Evolutionary conservation across 2,329 filamentous ascomycete species (phyloP).

Genomic region (Fusarium falciforme): DNA sequence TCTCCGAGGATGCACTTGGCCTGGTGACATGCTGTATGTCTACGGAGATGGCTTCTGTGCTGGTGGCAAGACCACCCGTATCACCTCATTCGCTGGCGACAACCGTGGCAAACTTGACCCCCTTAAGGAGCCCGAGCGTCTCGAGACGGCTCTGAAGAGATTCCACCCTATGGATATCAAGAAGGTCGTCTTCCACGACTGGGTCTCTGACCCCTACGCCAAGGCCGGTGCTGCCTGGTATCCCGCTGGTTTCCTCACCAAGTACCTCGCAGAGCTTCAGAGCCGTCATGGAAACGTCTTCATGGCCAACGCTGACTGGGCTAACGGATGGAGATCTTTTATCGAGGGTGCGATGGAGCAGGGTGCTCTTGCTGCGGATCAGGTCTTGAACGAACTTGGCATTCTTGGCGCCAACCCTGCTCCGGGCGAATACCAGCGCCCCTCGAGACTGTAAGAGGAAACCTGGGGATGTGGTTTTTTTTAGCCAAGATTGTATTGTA

Average conservation of each 20-base stretch:
- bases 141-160: constrained; percentile 9
- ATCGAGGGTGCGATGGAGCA: constrained; percentile 47
- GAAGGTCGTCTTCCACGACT: constrained; percentile 40
- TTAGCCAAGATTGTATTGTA: neutral
- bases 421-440: neutral
- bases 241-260: constrained; percentile 32
- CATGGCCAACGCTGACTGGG: constrained; percentile 44
- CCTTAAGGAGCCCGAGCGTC: constrained; percentile 7
- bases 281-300: constrained; percentile 40
- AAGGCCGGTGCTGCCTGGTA: constrained; percentile 35
- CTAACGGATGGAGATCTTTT: constrained; percentile 42
- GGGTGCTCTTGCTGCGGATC: constrained; percentile 21
- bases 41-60: constrained; percentile 27
- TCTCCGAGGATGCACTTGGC: constrained; percentile 16
- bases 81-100: constrained; percentile 20
- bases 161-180: constrained; percentile 28
- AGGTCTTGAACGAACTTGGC: neutral
- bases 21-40: constrained; percentile 13
- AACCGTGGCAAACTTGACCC: constrained; percentile 7
- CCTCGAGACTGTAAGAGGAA: neutral
- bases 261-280: constrained; percentile 42
- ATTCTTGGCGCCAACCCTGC: neutral
- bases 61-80: neutral
- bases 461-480: neutral
- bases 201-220: constrained; percentile 41